Evolutionary conservation across 164 flowering plant species (phyloP).

Genomic region (Akebia trifoliata): DNA sequence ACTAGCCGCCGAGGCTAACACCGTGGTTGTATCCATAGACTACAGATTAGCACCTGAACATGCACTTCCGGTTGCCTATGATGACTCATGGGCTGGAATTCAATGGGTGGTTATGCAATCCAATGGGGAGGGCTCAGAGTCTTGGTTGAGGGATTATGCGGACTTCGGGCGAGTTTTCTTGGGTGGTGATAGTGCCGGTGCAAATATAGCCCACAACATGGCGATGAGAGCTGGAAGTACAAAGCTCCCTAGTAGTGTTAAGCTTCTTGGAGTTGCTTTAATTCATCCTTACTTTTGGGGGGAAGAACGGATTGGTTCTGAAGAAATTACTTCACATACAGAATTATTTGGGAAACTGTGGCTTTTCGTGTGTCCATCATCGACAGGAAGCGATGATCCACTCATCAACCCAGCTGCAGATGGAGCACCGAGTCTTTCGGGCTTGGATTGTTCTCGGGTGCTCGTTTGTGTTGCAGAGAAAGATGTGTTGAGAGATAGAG

Average conservation of each 20-base stretch:
- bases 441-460: conserved; percentile 33
- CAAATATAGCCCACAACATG: conserved; percentile 30
- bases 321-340: not conserved
- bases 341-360: conserved; percentile 36
- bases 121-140: conserved; percentile 21
- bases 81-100: conserved; percentile 36
- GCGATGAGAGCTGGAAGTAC: conserved; percentile 16
- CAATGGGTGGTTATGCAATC: conserved; percentile 29
- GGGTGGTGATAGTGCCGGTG: conserved; percentile 42
- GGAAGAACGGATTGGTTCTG: conserved; percentile 1
- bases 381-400: conserved; percentile 45
- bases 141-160: conserved; percentile 27
- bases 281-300: conserved; percentile 24
- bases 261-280: conserved; percentile 8
- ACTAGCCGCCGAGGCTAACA: conserved; percentile 19
- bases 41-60: conserved; percentile 34
- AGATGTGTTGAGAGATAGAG: conserved; percentile 47
- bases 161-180: conserved; percentile 25
- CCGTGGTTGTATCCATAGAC: conserved; percentile 25
- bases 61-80: conserved; percentile 31
- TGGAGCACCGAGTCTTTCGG: conserved; percentile 30
- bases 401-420: conserved; percentile 43
- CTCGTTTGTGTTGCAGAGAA: conserved; percentile 45
- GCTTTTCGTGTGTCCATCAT: conserved; percentile 37
- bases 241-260: not conserved